These are phyloP conservation scores for Fomitopsis betulina DNA, from an alignment of 1,284 basidiomycete genomes.

Conservation along the genomic window DNA sequence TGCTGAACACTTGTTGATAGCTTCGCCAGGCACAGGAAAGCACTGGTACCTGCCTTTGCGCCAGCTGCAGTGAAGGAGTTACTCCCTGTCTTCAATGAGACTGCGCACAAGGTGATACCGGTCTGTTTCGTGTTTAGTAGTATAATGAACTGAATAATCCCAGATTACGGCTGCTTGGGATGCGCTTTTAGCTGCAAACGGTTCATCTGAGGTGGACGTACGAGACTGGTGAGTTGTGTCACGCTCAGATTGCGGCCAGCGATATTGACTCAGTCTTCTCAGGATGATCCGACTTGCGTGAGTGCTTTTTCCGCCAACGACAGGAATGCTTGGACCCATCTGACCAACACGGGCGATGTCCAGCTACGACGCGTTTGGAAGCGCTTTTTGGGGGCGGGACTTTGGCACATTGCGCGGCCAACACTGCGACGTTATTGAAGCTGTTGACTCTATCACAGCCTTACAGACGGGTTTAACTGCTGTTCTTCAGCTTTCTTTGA, in stretches of 20 bases:
- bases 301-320: too few relatives aligned
- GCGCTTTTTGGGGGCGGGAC: constrained; percentile 14
- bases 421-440: constrained; percentile 29
- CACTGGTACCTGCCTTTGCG: constrained; percentile 36
- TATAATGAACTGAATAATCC: too few relatives aligned
- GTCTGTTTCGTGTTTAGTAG: too few relatives aligned
- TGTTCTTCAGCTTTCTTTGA: too few relatives aligned
- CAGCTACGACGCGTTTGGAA: not conserved
- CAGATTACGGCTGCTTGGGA: constrained; percentile 10
- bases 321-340: constrained; percentile 13
- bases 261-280: too few relatives aligned
- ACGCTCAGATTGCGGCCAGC: constrained; percentile 26
- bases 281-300: too few relatives aligned
- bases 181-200: constrained; percentile 42
- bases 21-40: constrained; percentile 34
- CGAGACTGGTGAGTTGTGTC: constrained; percentile 40
- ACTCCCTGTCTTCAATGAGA: constrained; percentile 27
- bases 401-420: constrained; percentile 29
- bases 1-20: constrained; percentile 24
- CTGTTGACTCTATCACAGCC: constrained; percentile 11
- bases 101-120: constrained; percentile 38
- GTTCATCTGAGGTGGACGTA: constrained; percentile 19
- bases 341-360: not conserved
- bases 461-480: too few relatives aligned
- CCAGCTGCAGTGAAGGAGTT: constrained; percentile 33